Evolutionary conservation across 2,329 filamentous ascomycete genomes (phyloP).

Genomic region (Chrysoporthe cubensis): DNA sequence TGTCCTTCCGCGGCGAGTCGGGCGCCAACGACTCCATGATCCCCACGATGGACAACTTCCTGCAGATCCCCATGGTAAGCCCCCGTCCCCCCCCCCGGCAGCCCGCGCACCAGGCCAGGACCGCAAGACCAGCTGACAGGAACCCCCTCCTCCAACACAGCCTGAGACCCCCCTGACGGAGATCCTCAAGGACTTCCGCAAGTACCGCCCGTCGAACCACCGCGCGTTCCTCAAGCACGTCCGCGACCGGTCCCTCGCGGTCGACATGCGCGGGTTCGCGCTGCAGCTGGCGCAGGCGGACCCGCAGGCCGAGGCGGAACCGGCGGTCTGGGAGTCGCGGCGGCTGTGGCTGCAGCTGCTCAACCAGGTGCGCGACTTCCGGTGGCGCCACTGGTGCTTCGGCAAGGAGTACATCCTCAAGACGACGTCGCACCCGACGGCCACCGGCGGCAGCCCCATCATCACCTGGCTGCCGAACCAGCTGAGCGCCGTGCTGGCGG

Average conservation of each 20-base stretch:
- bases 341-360: slow-evolving; percentile 67
- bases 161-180: slow-evolving; percentile 85
- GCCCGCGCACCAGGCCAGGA: neutral
- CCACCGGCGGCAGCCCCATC: slow-evolving; percentile 80
- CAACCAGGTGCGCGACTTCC: slow-evolving; percentile 78
- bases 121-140: too few relatives aligned
- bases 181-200: slow-evolving; percentile 85
- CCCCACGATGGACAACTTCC: slow-evolving; percentile 84
- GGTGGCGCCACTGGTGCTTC: slow-evolving; percentile 86
- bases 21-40: slow-evolving; percentile 96
- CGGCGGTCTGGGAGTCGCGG: slow-evolving; percentile 58
- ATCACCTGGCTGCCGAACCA: slow-evolving; percentile 87
- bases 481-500: slow-evolving; percentile 71
- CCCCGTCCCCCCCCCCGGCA: too few relatives aligned
- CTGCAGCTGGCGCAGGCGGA: slow-evolving; percentile 40
- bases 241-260: slow-evolving; percentile 49
- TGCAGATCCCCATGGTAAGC: slow-evolving; percentile 74
- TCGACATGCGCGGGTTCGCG: slow-evolving; percentile 63
- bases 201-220: slow-evolving; percentile 88
- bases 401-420: slow-evolving; percentile 84
- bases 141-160: neutral
- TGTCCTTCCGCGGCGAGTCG: slow-evolving; percentile 87
- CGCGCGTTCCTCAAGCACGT: slow-evolving; percentile 82
- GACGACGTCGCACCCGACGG: slow-evolving; percentile 74
- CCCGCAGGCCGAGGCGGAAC: slow-evolving; percentile 34